phyloP scores from a whole-genome alignment of 2,329 filamentous ascomycete species.

The Neurospora sp. region DNA sequence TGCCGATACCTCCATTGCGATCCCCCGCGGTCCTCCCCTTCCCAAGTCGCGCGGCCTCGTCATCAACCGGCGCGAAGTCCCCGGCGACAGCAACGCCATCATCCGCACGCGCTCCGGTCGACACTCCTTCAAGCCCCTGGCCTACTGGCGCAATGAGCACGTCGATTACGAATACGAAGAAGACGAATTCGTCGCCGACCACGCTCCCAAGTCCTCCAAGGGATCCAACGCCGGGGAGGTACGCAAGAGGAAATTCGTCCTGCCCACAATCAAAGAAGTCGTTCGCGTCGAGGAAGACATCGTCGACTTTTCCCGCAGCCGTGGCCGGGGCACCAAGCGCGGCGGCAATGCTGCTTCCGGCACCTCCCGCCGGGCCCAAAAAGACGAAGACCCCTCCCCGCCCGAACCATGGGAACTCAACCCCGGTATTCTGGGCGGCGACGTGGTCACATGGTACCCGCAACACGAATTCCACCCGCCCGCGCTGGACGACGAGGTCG shows the following conservation, averaged over 20 bases:
- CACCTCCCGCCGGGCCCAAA: slow-evolving; percentile 30
- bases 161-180: slow-evolving; percentile 57
- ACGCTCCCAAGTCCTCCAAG: neutral
- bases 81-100: slow-evolving; percentile 35
- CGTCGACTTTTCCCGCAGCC: slow-evolving; percentile 24
- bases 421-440: slow-evolving; percentile 53
- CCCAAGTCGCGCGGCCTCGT: slow-evolving; percentile 46
- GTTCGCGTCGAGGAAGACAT: slow-evolving; percentile 60
- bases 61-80: slow-evolving; percentile 35
- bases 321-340: slow-evolving; percentile 6
- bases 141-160: slow-evolving; percentile 80
- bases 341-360: neutral
- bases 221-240: slow-evolving; percentile 14
- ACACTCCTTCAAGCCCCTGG: slow-evolving; percentile 65
- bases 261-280: slow-evolving; percentile 66
- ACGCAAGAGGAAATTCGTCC: slow-evolving; percentile 38
- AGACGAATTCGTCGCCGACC: slow-evolving; percentile 34
- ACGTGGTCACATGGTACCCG: slow-evolving; percentile 55
- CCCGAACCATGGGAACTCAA: slow-evolving; percentile 61
- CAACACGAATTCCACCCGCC: slow-evolving; percentile 45
- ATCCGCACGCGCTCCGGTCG: slow-evolving; percentile 66
- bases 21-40: slow-evolving; percentile 46
- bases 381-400: slow-evolving; percentile 18
- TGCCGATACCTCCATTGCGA: slow-evolving; percentile 34
- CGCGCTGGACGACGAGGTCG: slow-evolving; percentile 43